phyloP scores from a whole-genome alignment of 2,329 filamentous ascomycete species.

The Colletotrichum sublineola region DNA sequence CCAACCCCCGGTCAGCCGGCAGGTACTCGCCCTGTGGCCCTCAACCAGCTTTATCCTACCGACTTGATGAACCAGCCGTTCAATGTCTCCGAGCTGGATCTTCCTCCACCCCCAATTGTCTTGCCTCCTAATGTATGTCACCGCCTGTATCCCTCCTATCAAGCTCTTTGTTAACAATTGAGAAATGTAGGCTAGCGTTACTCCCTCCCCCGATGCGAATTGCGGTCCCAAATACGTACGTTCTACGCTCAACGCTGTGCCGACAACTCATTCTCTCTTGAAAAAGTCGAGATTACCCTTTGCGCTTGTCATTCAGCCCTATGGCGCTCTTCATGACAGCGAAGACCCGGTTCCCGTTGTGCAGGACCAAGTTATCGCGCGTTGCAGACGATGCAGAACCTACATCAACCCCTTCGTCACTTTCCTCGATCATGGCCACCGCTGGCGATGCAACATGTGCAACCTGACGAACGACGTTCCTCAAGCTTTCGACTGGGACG shows the following conservation, averaged over 20 bases:
- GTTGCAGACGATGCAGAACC: constrained; percentile 93
- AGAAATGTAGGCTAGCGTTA: constrained; percentile 80
- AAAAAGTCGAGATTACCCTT: constrained; percentile 98
- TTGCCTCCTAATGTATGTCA: constrained; percentile 88
- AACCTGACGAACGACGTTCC: constrained; percentile 98
- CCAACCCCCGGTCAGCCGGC: constrained; percentile 57
- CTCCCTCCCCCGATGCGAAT: constrained; percentile 90
- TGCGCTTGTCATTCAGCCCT: constrained; percentile 95
- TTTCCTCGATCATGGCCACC: constrained; percentile 95
- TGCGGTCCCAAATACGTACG: constrained; percentile 94
- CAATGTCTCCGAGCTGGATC: constrained; percentile 91
- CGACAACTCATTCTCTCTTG: constrained; percentile 89
- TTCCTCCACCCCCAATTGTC: constrained; percentile 90
- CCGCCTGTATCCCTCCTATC: not conserved
- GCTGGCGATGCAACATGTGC: constrained; percentile 99
- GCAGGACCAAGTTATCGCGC: constrained; percentile 96
- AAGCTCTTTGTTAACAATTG: constrained; percentile 6
- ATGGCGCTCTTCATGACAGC: constrained; percentile 90
- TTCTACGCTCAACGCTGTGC: constrained; percentile 93
- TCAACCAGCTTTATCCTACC: constrained; percentile 93
- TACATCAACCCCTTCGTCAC: constrained; percentile 99
- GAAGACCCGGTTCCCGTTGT: constrained; percentile 93
- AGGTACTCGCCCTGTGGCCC: constrained; percentile 57
- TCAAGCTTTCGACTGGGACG: constrained; percentile 99
- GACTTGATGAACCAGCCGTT: constrained; percentile 94